Evolutionary conservation across 2,329 filamentous ascomycete genomes (phyloP), one percentile per base, ranked within the genome.

Genomic region (Harringtonia lauricola): DNA sequence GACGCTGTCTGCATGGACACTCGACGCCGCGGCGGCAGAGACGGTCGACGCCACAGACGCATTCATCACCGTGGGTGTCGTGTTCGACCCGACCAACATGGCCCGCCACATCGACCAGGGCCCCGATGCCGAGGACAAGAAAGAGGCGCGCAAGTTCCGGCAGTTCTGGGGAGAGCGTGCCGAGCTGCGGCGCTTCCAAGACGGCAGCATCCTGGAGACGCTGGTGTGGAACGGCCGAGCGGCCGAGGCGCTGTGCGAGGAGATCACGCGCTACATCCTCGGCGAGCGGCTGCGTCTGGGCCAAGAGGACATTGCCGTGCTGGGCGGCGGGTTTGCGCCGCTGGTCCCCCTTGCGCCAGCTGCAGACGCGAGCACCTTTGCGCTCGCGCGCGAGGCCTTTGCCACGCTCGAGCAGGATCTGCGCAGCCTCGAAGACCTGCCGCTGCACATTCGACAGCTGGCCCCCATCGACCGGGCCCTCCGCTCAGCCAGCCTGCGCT

Each of bases 121-220:
- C 1, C 92, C 92, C 6, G 67, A 82, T 1, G 86, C 87, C 2
- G 89, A 96, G 57, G 76, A 92, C 48, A 88, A 90, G 61, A 80
- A 83, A 50, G 86, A 87, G 50, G 83, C 88, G 21, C 79, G 80
- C 10, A 73, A 72, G 28, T 98, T 95, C 60, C 84, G 86, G 30
- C 77, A 81, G 29, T 96, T 98, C 59, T 98, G 94, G 92, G 92
- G 90, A 8, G 83, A 90, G 10, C 94, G 92, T 59, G 78, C 92
- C 2, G 92, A 98, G 60, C 71, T 98, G 37, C 79, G 92, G 51
- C 84, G 92, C 18, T 98, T 98, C 69, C 94, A 89, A 55, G 88
- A 96, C 56, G 92, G 92, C 19, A 90, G 83, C 54, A 95, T 98
- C 51, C 72, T 88, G 9, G 94, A 98, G 61, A 95, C 86, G 55